Base-by-base conservation (phyloP, 192 early-diverging fungal species). In the Phlyctochytrium arcticum region DNA sequence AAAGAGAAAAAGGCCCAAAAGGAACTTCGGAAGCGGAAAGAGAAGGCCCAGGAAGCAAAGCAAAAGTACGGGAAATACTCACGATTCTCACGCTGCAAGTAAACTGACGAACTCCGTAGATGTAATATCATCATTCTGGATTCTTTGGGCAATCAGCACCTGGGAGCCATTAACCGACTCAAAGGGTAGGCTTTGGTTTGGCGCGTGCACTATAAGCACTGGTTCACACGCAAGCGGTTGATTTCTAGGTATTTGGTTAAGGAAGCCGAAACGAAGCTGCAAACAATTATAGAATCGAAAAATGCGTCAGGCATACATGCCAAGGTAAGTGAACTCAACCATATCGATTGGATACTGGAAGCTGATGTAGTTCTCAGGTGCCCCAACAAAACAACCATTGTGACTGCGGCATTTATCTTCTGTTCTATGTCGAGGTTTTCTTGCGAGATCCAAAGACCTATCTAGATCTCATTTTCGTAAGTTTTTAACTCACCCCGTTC, bases 351-450 rank as follows among this genome's bases (percentile, higher is more conserved):
- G 23, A 47, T 3, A 37, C 2, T 23, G 36, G 21, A 44, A 2
- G 39, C 39, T 19, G 30, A 54, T 17, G 29, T 10, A 37, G 31
- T 24, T 21, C 21, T 2, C 58, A 88, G 70, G 81, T 85, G 19
- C 90, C 90, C 17, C 55, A 75, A 24, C 93, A 95, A 54, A 61
- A 75, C 51, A 95, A 95, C 62, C 69, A 80, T 63, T 91, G 86
- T 57, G 93, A 95, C 69, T 95, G 93, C 64, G 93, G 93, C n/a
- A 74, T 95, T 15, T 93, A 83, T 73, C 44, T 95, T n/a, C 68
- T 91, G 6, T 83, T 92, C 58, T 91, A 89, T 60, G 80, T 91
- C 3, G 89, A 93, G 51, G 60, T 75, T 32, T 86, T 95, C 55
- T 57, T 92, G 32, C 58, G 70, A 47, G 61, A 73, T 46, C 86